Evolutionary conservation across 2,329 filamentous ascomycete genomes (phyloP), one percentile per base, ranked within the genome.

Genomic region (Dothideomycetidae sp.): DNA sequence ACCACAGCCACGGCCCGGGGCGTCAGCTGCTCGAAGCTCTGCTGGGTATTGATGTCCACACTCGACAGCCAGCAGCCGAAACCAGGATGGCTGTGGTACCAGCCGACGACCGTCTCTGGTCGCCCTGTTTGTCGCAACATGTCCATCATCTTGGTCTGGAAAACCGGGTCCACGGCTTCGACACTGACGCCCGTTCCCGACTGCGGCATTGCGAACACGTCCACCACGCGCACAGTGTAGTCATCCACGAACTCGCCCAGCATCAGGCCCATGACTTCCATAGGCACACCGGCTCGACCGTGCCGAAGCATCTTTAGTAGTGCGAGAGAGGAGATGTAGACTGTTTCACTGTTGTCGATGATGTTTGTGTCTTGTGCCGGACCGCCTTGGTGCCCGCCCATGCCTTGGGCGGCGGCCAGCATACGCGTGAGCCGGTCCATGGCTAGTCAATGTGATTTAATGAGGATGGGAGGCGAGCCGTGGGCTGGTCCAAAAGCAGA

Each of bases 71-170:
- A 98, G 71, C 90, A 98, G 51, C 90, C 90, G 58, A 98, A 98
- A 50, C 90, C 90, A 35, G 90, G 90, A 72, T 98, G 90, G 46
- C 90, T 96, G 64, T 98, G 90, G 64, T 98, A 98, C 90, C 90
- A 98, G 60, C 90, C 90, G 37, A 98, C 90, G 41, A 98, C 90
- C 1, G 86, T 88, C 61, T 98, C 90, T 42, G 86, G 86, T 58
- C 90, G 74, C 64, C 90, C 90, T 41, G 90, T 98, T 69, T 98
- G 90, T 54, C 82, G 73, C 58, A 98, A 68, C 90, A 98, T 96
- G 59, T 98, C 90, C 90, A 98, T 98, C 90, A 98, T 98, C 71
- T 94, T 98, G 54, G 85, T 94, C 67, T 98, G 90, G 62, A 98
- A 98, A 21, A 98, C 44, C 7, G 86, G 85, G 58, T 98, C 90